Percentiles rank a stretch among this genome's conserved stretches.
Evolutionary conservation across 208 protist genomes (phyloP).

Genomic region (Trichomonas tenax): DNA sequence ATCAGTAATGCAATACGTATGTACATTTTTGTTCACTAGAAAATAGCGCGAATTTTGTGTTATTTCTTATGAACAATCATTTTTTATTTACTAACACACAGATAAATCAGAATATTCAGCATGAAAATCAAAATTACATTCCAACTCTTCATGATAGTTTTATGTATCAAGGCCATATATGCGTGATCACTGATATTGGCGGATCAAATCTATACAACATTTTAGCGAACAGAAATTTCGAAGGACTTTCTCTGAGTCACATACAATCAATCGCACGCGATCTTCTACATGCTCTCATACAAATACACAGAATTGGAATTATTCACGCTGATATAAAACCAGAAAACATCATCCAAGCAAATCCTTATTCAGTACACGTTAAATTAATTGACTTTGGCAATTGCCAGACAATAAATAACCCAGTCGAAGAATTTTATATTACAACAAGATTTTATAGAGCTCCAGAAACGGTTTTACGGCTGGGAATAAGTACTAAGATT

Average conservation of each 20-base stretch:
- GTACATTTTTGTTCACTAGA: not conserved
- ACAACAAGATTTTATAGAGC: not conserved
- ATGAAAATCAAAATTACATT: not conserved
- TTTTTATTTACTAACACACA: not conserved
- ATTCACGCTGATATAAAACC: conserved; percentile 3
- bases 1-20: not conserved
- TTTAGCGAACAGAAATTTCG: not conserved
- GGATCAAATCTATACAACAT: not conserved
- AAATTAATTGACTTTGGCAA: conserved; percentile 6
- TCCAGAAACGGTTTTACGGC: not conserved
- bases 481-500: not conserved
- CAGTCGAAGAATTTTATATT: not conserved
- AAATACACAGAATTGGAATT: not conserved
- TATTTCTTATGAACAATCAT: not conserved
- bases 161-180: not conserved
- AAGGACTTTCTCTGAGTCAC: not conserved
- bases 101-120: not conserved
- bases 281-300: not conserved
- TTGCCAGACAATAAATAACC: not conserved
- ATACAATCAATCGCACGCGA: not conserved
- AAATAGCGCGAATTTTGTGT: not conserved
- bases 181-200: not conserved
- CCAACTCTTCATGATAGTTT: not conserved
- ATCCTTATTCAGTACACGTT: not conserved
- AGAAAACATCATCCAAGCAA: not conserved